A percentile compares a stretch with the other conserved stretches of the same genome.
Conservation (phyloP, 495 filamentous ascomycete species). For the Chaetomium cochliodes region DNA sequence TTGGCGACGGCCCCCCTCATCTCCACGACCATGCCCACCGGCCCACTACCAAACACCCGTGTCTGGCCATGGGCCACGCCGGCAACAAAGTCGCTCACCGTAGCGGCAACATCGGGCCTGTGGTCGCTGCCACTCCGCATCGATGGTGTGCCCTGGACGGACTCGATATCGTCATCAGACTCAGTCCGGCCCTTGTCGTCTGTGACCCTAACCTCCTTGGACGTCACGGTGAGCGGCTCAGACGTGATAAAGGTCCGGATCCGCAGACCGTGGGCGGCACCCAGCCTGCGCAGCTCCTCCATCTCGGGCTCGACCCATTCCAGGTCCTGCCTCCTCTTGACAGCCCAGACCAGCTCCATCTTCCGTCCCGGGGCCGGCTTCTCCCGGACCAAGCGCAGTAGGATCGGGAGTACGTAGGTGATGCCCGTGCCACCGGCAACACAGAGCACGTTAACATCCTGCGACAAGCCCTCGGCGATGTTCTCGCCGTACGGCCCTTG, state of each 20-base stretch:
- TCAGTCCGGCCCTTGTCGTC: slow-evolving; percentile 23
- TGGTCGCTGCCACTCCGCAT: neutral
- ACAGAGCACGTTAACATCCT: slow-evolving; percentile 56
- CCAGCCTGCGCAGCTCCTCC: slow-evolving; percentile 42
- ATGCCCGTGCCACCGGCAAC: slow-evolving; percentile 66
- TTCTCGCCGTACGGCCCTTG: slow-evolving; percentile 60
- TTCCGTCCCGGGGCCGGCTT: slow-evolving; percentile 33
- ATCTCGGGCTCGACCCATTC: slow-evolving; percentile 59
- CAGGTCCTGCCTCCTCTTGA: slow-evolving; percentile 53
- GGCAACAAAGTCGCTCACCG: slow-evolving; percentile 42
- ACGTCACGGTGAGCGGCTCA: slow-evolving; percentile 29
- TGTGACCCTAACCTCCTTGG: slow-evolving; percentile 30
- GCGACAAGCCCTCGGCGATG: slow-evolving; percentile 41
- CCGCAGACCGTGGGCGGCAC: slow-evolving; percentile 41
- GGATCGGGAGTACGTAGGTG: slow-evolving; percentile 58
- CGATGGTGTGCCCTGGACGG: slow-evolving; percentile 20
- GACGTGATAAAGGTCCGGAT: slow-evolving; percentile 60
- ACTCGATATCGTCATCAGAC: slow-evolving; percentile 19
- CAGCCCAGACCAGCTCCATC: slow-evolving; percentile 62
- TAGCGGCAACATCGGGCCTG: slow-evolving; percentile 36
- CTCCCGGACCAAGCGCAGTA: slow-evolving; percentile 46
- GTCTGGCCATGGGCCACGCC: slow-evolving; percentile 47
- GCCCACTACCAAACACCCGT: slow-evolving; percentile 60
- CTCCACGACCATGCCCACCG: slow-evolving; percentile 57
- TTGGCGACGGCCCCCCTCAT: slow-evolving; percentile 54